phyloP scores from a whole-genome alignment of 768 basidiomycete species.

The Trametes cubensis region DNA sequence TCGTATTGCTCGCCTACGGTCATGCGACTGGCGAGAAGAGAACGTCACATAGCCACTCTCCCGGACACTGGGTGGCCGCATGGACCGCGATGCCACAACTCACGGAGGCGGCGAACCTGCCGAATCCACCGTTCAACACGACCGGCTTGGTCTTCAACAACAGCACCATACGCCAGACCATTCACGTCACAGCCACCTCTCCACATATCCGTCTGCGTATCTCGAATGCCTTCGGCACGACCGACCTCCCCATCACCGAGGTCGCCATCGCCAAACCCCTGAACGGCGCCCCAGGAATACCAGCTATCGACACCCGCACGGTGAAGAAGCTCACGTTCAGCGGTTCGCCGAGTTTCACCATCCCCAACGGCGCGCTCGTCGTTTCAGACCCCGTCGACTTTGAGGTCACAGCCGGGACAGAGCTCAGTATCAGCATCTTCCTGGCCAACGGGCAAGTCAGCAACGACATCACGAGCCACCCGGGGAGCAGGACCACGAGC shows the following conservation, averaged over 20 bases:
- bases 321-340: constrained; percentile 47
- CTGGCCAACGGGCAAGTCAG: constrained; percentile 43
- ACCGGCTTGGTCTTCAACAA: constrained; percentile 44
- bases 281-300: constrained; percentile 40
- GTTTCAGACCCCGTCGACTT: constrained; percentile 51
- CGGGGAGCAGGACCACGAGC: constrained; percentile 51
- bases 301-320: constrained; percentile 40
- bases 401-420: constrained; percentile 40
- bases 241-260: constrained; percentile 46
- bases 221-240: constrained; percentile 51
- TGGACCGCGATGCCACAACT: constrained; percentile 38
- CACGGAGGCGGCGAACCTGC: constrained; percentile 36
- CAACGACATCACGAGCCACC: constrained; percentile 49
- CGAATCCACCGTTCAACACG: constrained; percentile 33
- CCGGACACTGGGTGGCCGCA: constrained; percentile 34
- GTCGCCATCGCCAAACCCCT: constrained; percentile 46
- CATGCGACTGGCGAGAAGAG: not conserved
- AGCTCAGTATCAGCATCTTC: constrained; percentile 47
- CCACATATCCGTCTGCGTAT: constrained; percentile 47
- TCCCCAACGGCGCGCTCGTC: constrained; percentile 48
- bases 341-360: constrained; percentile 41
- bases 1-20: not conserved
- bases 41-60: constrained; percentile 1
- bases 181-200: constrained; percentile 46
- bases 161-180: constrained; percentile 52